phyloP scores from a whole-genome alignment of 2,329 filamentous ascomycete species.

The Phaeosphaeria sp. region DNA sequence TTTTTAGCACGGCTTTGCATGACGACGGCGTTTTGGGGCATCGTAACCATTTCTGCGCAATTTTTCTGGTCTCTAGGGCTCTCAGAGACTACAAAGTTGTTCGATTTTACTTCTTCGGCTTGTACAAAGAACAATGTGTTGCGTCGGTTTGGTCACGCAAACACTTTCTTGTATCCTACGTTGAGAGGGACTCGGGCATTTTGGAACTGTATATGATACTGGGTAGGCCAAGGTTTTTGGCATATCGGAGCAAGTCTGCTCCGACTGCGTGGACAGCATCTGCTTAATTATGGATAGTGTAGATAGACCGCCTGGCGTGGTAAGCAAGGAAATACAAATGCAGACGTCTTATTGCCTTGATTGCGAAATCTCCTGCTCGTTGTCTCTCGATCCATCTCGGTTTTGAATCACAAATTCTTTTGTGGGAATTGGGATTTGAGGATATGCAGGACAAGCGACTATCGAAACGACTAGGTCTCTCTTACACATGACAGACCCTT shows the following conservation, averaged over 20 bases:
- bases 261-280: not conserved
- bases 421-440: no score
- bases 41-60: conserved; percentile 18
- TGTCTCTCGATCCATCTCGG: no score
- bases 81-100: not conserved
- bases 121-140: not conserved
- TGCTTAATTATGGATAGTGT: conserved; percentile 3
- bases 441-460: no score
- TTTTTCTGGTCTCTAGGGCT: conserved; percentile 9
- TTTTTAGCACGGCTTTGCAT: conserved; percentile 17
- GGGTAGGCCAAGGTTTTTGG: not conserved
- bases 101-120: not conserved
- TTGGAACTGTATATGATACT: conserved; percentile 8
- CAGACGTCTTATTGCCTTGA: no score
- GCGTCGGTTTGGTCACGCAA: not conserved
- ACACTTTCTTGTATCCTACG: not conserved
- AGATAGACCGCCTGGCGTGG: conserved; percentile 1
- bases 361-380: no score
- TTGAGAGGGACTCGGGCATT: not conserved
- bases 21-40: conserved; percentile 32
- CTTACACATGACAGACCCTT: no score
- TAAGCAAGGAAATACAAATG: not conserved
- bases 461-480: no score
- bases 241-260: not conserved
- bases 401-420: no score